Conservation (phyloP, 768 basidiomycete genomes). For the Lactifluus volemus region DNA sequence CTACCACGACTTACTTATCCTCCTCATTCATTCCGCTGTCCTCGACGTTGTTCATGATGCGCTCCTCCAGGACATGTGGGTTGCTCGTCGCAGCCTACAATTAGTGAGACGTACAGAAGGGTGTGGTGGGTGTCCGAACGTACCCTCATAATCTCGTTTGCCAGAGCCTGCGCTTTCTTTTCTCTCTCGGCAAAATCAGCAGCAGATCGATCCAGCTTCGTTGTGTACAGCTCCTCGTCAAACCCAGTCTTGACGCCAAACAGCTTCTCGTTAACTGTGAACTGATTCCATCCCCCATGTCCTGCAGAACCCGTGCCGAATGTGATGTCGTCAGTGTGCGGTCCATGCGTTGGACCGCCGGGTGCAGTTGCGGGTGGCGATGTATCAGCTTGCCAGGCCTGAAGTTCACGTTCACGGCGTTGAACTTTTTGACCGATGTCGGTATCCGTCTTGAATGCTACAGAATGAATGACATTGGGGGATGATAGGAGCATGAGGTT, state of each 20-base stretch:
- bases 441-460: constrained; percentile 72
- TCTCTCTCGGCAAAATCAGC: constrained; percentile 87
- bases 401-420: constrained; percentile 66
- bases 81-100: constrained; percentile 56
- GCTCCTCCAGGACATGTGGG: constrained; percentile 85
- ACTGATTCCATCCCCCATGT: constrained; percentile 76
- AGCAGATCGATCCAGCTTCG: constrained; percentile 76
- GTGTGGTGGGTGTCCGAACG: constrained; percentile 24
- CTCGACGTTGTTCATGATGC: constrained; percentile 42
- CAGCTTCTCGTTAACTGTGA: constrained; percentile 82
- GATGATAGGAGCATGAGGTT: neutral
- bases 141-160: constrained; percentile 86
- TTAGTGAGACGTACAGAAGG: constrained; percentile 2
- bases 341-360: constrained; percentile 22
- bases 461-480: constrained; percentile 3
- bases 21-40: constrained; percentile 84
- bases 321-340: constrained; percentile 54
- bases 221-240: constrained; percentile 93
- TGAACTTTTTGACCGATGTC: constrained; percentile 57
- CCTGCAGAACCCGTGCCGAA: constrained; percentile 48
- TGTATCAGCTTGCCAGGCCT: constrained; percentile 58
- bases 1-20: constrained; percentile 62
- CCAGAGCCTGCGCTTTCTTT: constrained; percentile 77
- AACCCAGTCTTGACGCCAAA: constrained; percentile 90
- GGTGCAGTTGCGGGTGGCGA: constrained; percentile 27